Base-by-base conservation (phyloP, 306 rosid genomes). In the Castanea sativa region DNA sequence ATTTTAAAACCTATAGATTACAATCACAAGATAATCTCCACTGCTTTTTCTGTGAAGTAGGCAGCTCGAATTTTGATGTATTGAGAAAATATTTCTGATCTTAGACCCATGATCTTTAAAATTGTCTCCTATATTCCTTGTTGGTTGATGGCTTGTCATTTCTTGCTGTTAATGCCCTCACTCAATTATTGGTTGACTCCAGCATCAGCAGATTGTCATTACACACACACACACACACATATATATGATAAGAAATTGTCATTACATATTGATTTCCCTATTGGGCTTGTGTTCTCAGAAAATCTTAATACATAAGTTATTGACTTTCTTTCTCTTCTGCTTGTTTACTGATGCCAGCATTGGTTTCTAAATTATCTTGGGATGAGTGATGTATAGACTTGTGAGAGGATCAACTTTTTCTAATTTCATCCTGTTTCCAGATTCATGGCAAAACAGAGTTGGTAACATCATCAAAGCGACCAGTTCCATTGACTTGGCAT, bases 401-500 rank as follows among this genome's bases (percentile, higher is more conserved):
- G 21, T 19, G 58, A 60, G 49, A 63, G 69, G 55, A 74, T 78
- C 58, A 51, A 41, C 61, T 43, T 23, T 58, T n/a, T 68, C 58
- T 51, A 33, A 58, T 55, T 74, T 78, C 59, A 76, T 88, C 77
- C 82, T 81, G 56, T 69, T 75, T 79, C 80, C 45, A 95, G 99
- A 95, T 95, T 78, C 99, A 95, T 69, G 99, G 97, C 65, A 77
- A 76, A 85, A 95, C 99, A 69, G 99, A 92, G 86, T 86, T 95
- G 88, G 98, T 92, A 79, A 95, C 94, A 61, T 91, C 99, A 25
- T 86, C 89, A 30, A 95, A 86, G 87, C 97, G 98, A 55, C 99
- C 99, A 76, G 97, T 95, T 81, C 99, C 99, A 12, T 81, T 92
- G 85, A 91, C 95, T 57, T 91, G 99, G 98, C 97, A 91, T 86